Conservation (phyloP, 2,329 filamentous ascomycete genomes). For the Colletotrichum cuscutae region DNA sequence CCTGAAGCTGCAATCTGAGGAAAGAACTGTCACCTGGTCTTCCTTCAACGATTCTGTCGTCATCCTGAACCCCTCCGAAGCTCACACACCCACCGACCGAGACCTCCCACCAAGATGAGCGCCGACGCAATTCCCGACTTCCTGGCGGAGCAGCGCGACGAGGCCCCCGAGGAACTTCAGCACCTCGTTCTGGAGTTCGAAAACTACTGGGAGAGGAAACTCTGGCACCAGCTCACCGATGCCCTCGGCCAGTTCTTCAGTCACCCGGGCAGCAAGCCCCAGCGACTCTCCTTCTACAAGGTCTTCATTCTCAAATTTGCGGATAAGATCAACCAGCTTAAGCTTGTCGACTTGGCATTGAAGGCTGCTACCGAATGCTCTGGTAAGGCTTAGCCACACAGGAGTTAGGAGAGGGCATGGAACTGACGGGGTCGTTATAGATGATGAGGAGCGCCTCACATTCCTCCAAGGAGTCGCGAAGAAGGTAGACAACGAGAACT, state of each 20-base stretch:
- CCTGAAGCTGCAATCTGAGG: neutral
- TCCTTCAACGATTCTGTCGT: slow-evolving; percentile 1
- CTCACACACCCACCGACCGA: slow-evolving; percentile 13
- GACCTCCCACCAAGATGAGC: slow-evolving; percentile 69
- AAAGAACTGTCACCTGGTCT: neutral
- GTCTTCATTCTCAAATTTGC: slow-evolving; percentile 95
- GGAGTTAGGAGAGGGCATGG: neutral
- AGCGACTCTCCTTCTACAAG: slow-evolving; percentile 92
- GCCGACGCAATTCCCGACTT: slow-evolving; percentile 91
- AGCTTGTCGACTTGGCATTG: slow-evolving; percentile 91
- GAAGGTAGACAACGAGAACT: slow-evolving; percentile 91
- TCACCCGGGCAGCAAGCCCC: slow-evolving; percentile 79
- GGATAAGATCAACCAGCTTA: slow-evolving; percentile 98
- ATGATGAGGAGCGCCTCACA: slow-evolving; percentile 84
- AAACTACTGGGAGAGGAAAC: slow-evolving; percentile 96
- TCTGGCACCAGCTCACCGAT: slow-evolving; percentile 99
- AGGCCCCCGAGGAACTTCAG: slow-evolving; percentile 88
- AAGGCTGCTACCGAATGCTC: slow-evolving; percentile 87
- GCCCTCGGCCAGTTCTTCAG: slow-evolving; percentile 89
- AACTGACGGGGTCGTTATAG: slow-evolving; percentile 55
- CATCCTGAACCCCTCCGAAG: slow-evolving; percentile 17
- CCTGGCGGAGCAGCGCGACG: slow-evolving; percentile 88
- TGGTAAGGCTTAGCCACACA: slow-evolving; percentile 58
- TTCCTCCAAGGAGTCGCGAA: slow-evolving; percentile 87
- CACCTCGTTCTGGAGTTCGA: slow-evolving; percentile 91